phyloP scores from a whole-genome alignment of 495 filamentous ascomycete genomes.

The Penicillium cataractarum region DNA sequence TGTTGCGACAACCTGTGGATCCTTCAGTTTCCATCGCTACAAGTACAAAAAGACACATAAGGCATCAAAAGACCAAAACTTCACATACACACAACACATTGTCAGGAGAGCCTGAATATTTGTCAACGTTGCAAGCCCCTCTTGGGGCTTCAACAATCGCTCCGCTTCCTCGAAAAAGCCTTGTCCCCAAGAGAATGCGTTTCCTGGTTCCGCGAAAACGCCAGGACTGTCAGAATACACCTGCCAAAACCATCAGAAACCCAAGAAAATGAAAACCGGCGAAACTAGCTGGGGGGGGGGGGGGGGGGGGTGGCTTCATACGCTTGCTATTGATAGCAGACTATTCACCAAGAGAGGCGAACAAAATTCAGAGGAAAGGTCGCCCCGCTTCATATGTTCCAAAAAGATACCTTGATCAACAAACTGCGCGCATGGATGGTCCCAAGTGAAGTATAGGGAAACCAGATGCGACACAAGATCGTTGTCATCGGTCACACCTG shows the following conservation, averaged over 20 bases:
- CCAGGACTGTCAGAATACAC: slow-evolving; percentile 54
- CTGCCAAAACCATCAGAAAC: slow-evolving; percentile 25
- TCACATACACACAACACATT: slow-evolving; percentile 42
- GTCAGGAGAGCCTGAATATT: slow-evolving; percentile 44
- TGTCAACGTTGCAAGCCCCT: slow-evolving; percentile 33
- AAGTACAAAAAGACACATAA: background rate
- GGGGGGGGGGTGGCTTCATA: too few relatives aligned
- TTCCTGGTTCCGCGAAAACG: slow-evolving; percentile 35
- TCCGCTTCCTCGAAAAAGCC: slow-evolving; percentile 42
- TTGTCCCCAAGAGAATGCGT: slow-evolving; percentile 36
- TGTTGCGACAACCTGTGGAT: slow-evolving; percentile 35
- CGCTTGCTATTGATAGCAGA: slow-evolving; percentile 45
- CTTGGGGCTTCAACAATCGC: slow-evolving; percentile 38
- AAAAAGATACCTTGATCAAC: slow-evolving; percentile 42
- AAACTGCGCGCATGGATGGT: slow-evolving; percentile 43
- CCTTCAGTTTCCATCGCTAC: slow-evolving; percentile 16
- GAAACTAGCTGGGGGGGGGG: background rate
- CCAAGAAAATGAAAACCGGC: background rate
- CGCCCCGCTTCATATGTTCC: slow-evolving; percentile 32
- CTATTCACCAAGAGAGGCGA: slow-evolving; percentile 45
- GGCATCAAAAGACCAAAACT: slow-evolving; percentile 1
- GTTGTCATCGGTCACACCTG: slow-evolving; percentile 47
- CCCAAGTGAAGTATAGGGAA: slow-evolving; percentile 52
- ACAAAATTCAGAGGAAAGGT: slow-evolving; percentile 36
- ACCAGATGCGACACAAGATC: slow-evolving; percentile 52